Conservation (phyloP, 345 rosid genomes). For the Raphanus sativus region DNA sequence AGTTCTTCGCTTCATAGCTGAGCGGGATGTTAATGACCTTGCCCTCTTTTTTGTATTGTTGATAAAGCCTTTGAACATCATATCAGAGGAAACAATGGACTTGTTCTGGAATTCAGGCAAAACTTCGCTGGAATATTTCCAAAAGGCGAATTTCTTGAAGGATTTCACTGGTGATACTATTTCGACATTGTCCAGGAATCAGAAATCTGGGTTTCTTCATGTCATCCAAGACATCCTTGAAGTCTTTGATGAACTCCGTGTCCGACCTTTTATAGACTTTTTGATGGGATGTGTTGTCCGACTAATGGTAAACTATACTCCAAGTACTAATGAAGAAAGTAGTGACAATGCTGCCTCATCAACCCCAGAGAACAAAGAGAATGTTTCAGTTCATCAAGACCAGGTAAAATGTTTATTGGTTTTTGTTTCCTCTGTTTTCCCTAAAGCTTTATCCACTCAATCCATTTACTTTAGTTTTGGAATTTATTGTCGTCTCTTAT, state of each 20-base stretch:
- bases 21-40: conserved; percentile 68
- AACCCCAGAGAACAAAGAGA: conserved; percentile 39
- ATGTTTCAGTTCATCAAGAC: conserved; percentile 28
- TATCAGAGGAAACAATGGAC: conserved; percentile 53
- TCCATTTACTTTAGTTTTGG: background rate
- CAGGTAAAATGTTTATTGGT: conserved; percentile 47
- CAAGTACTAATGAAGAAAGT: conserved; percentile 44
- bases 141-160: conserved; percentile 47
- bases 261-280: conserved; percentile 72
- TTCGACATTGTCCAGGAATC: conserved; percentile 64
- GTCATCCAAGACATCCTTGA: conserved; percentile 74
- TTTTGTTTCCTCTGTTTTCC: conserved; percentile 7
- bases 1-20: conserved; percentile 76
- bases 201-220: conserved; percentile 74
- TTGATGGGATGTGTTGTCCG: conserved; percentile 86
- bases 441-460: background rate
- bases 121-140: conserved; percentile 49
- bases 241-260: conserved; percentile 71
- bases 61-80: conserved; percentile 66
- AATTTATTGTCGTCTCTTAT: background rate
- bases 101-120: conserved; percentile 46
- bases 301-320: conserved; percentile 56
- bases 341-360: conserved; percentile 18
- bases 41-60: conserved; percentile 75
- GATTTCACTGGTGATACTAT: conserved; percentile 60